Base-by-base conservation (phyloP, 2,329 filamentous ascomycete species). In the Aspergillus caelatus region DNA sequence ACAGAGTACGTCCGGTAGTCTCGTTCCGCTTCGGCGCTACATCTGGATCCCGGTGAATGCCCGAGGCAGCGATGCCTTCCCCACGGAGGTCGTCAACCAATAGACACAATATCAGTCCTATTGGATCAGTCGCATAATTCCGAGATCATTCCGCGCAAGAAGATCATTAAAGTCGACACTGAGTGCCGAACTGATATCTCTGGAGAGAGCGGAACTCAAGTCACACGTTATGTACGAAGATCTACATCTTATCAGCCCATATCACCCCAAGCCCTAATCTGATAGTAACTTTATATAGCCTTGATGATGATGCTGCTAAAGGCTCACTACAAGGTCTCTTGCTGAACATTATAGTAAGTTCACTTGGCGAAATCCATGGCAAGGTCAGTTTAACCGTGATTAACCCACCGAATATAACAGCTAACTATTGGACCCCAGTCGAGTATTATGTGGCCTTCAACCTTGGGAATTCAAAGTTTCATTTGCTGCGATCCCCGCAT, bases 401-500 rank as follows among this genome's bases (percentile, higher is more conserved):
- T 36, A 7, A 14, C 34, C 2, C 34, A 36, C 34, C 34, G 12
- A 36, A 36, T 7, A 36, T 14, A 16, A 16, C 7, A 36, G 34
- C 34, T 36, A 36, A 36, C 14, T 16, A 16, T 16, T 36, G 34
- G 34, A 36, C 34, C 34, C 16, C 14, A 7, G 34, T 41, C 48
- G 11, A 28, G 45, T 23, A 28, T 9, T 8, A 21, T 54, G 28
- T 19, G 28, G 16, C 46, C 26, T 8, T 36, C 28, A 39, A 36
- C 32, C 52, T 21, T 39, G 26, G 52, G 34, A 39, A 16, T 32
- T 8, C 6, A 39, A 55, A 55, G 52, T 55, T 55, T 55, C 52
- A 39, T 46, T 28, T 14, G 43, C 19, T 21, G 43, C 21, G 43
- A 46, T 46, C 65, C 62, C 64, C 65, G 62, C 62, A 61, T 59